Evolutionary conservation across 768 basidiomycete species (phyloP).

Genomic region (Aureoboletus auriporus): DNA sequence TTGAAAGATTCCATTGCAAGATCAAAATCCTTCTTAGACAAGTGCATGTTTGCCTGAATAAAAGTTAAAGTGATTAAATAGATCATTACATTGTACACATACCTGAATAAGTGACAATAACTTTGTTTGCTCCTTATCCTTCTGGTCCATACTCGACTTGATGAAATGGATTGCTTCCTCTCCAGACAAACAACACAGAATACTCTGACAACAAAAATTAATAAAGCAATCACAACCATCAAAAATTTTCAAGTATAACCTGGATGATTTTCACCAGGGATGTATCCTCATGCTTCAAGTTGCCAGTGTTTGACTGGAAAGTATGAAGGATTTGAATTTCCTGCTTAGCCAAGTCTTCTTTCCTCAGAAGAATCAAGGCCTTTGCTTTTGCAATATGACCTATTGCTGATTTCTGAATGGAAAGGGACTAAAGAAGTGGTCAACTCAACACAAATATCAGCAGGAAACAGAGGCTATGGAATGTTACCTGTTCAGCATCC

Average conservation of each 20-base stretch:
- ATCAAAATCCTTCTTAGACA: constrained; percentile 2
- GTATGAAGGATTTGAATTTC: neutral
- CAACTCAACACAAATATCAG: neutral
- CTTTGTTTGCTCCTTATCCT: neutral
- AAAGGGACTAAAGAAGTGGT: constrained; percentile 6
- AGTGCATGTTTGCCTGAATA: constrained; percentile 14
- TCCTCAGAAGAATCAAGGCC: constrained; percentile 3
- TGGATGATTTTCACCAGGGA: constrained; percentile 9
- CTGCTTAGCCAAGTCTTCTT: neutral
- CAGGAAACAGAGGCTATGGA: too few species aligned
- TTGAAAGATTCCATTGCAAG: constrained; percentile 6
- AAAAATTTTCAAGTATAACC: neutral
- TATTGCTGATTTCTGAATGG: constrained; percentile 9
- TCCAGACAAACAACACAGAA: constrained; percentile 11
- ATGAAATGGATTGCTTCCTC: neutral
- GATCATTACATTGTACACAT: neutral
- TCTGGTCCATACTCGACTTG: neutral
- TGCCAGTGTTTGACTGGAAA: neutral
- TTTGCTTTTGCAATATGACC: constrained; percentile 12
- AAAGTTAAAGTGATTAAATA: neutral
- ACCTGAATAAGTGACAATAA: constrained; percentile 14
- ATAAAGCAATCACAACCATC: neutral
- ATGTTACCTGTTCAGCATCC: constrained; percentile 10
- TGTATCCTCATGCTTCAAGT: neutral
- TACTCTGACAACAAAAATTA: constrained; percentile 4